Base-by-base conservation (phyloP, 2,329 filamentous ascomycete species). In the Grosmannia huntii region DNA sequence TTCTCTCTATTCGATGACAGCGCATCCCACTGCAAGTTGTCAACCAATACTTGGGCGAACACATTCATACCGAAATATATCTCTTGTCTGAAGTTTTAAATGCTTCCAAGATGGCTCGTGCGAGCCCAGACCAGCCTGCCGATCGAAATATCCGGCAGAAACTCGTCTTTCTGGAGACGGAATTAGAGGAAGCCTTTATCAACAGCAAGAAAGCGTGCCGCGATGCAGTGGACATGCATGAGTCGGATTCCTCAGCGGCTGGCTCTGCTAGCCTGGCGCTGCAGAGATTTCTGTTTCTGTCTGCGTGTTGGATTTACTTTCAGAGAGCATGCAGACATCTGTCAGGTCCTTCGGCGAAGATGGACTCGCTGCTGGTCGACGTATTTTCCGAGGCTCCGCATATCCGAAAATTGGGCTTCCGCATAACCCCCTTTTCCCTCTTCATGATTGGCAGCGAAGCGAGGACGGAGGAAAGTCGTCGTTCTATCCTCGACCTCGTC, bases 251-350 rank as follows among this genome's bases (percentile, higher is more conserved):
- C 6, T n/a, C n/a, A 1, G 57, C 51, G 2, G 23, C 55, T 16
- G 52, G 44, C 1, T 31, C 27, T 5, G 55, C 48, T 2, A 7
- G 41, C 10, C 11, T 61, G 12, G n/a, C 23, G 3, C 7, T 61
- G 38, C 60, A 62, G 56, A 53, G 56, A 14, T 56, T 53, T 19
- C 25, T 61, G 3, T 61, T 62, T 38, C 25, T 60, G 3, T 38
- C n/a, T 0, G 56, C 56, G 3, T 57, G 49, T 11, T 60, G 59
- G 56, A 61, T 62, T 38, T 61, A 62, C 55, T 62, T 62, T 27
- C 53, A 57, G 31, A 31, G 59, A 9, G 50, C 61, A 0, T 60
- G 59, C 50, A 46, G 57, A 3, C 56, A 58, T 14, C 33, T 62
- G 41, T 55, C 57, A 1, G 61, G 61, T 10, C 59, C 59, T 1